Evolutionary conservation across 2,329 filamentous ascomycete genomes (phyloP), one percentile per base, ranked within the genome.

Genomic region (Westerdykella ornata): DNA sequence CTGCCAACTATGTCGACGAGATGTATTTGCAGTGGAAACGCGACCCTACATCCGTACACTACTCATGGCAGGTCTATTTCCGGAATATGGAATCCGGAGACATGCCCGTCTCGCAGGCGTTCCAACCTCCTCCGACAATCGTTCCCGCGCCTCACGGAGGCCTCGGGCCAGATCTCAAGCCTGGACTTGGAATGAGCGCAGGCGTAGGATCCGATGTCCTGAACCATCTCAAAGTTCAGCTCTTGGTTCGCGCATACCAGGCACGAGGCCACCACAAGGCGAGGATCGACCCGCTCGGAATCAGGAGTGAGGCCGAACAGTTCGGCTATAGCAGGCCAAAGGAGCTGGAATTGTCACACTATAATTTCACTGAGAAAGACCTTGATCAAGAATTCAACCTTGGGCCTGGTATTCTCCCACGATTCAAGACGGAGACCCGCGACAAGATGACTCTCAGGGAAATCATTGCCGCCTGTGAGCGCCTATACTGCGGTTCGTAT

Each of bases 51-150:
- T 95, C 87, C 64, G 92, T 98, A 45, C 92, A 98, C 71, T 78
- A 95, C 59, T 98, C 92, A 67, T 98, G 92, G 92, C 90, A 95
- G 73, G 83, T 94, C 65, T 98, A 98, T 78, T 98, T 98, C 79
- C 87, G 83, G 73, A 98, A 98, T 73, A 96, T 98, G 85, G 92
- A 98, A 75, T 85, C 81, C 53, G 92, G 92, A 67, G 86, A 92
- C 62, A 97, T 98, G 88, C 90, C 90, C 65, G 88, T 94, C 65
- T 92, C 90, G 49, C 86, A 94, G 71, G 92, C 92, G 56, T 98
- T 98, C 75, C 88, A 88, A 53, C 89, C 92, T 53, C 92, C 92
- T 35, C 92, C 92, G 13, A 95, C 85, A 55, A 81, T 98, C 54
- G 83, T 97, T 38, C 87, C 89, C 42, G 80, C 81, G 53, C 84